These are phyloP conservation scores for Tricholoma hemisulphureum DNA, from an alignment of 768 basidiomycete species.

Conservation along the genomic window DNA sequence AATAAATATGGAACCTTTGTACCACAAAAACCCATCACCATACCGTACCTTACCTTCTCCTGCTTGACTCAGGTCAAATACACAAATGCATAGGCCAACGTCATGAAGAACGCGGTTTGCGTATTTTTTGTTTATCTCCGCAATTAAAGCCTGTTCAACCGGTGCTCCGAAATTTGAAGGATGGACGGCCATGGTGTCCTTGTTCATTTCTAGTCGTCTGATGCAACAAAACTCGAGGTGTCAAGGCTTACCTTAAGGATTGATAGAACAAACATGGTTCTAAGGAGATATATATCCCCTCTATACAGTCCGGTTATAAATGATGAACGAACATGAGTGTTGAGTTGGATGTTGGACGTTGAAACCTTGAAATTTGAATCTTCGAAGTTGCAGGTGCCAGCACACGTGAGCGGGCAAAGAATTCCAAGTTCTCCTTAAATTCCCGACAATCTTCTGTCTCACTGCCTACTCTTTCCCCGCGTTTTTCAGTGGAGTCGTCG, in stretches of 20 bases:
- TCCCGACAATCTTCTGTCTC: neutral
- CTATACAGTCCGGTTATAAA: neutral
- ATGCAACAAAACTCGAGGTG: neutral
- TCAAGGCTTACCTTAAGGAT: conserved; percentile 38
- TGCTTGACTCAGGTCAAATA: conserved; percentile 83
- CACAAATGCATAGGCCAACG: conserved; percentile 86
- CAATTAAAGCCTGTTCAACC: conserved; percentile 73
- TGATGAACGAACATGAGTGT: neutral
- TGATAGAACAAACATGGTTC: conserved; percentile 45
- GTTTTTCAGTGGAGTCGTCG: neutral
- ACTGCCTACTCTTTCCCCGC: neutral
- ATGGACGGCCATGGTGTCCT: conserved; percentile 92
- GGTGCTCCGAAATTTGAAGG: conserved; percentile 83
- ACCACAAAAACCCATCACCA: conserved; percentile 94
- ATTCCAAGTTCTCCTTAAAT: conserved; percentile 7
- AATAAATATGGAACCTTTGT: conserved; percentile 64
- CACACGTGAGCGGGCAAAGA: conserved; percentile 16
- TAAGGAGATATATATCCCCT: neutral
- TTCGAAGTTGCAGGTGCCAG: no score
- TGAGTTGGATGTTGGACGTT: neutral
- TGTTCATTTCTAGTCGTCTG: neutral
- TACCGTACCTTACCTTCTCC: conserved; percentile 93
- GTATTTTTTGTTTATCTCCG: conserved; percentile 93
- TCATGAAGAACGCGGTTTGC: conserved; percentile 89
- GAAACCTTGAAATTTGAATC: no score